phyloP scores from a whole-genome alignment of 169 alveolate genomes.

The Besnoitia besnoiti region DNA sequence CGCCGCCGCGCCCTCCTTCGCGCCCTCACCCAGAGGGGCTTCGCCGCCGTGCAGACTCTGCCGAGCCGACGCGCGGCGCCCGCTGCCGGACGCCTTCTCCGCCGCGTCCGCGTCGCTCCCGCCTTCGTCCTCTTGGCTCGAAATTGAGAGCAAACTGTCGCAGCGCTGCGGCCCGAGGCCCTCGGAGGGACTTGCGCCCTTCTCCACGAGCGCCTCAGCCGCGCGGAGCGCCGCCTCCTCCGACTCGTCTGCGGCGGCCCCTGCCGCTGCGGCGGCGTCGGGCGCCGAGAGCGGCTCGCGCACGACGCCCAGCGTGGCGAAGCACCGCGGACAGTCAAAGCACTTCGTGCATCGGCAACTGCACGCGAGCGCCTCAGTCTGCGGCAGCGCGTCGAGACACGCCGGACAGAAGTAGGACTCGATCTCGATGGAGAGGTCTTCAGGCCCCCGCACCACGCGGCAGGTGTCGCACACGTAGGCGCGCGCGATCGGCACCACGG shows the following conservation, averaged over 20 bases:
- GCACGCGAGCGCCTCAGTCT: conserved; percentile 51
- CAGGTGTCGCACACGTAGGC: conserved; percentile 33
- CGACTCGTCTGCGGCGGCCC: not conserved
- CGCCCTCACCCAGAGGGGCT: not conserved
- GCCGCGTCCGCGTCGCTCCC: too few relatives aligned
- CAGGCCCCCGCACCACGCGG: conserved; percentile 28
- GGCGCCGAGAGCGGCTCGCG: not conserved
- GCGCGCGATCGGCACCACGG: not conserved
- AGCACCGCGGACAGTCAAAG: conserved; percentile 60
- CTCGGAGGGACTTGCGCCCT: not conserved
- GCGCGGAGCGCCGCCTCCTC: not conserved
- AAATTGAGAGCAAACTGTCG: conserved; percentile 61
- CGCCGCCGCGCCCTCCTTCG: too few relatives aligned
- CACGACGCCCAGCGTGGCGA: conserved; percentile 11
- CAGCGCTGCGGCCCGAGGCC: conserved; percentile 58
- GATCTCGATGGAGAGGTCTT: conserved; percentile 33
- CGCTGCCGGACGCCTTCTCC: not conserved
- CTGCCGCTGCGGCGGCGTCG: not conserved
- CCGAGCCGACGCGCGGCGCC: not conserved
- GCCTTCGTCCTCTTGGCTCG: conserved; percentile 33
- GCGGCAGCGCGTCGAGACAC: conserved; percentile 46
- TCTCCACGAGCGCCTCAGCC: conserved; percentile 10
- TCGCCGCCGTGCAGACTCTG: not conserved
- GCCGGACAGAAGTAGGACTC: conserved; percentile 54
- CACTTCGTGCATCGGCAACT: conserved; percentile 63